Evolutionary conservation across 2,329 filamentous ascomycete genomes (phyloP), one percentile per base, ranked within the genome.

Genomic region (Ceratocystis destructans): DNA sequence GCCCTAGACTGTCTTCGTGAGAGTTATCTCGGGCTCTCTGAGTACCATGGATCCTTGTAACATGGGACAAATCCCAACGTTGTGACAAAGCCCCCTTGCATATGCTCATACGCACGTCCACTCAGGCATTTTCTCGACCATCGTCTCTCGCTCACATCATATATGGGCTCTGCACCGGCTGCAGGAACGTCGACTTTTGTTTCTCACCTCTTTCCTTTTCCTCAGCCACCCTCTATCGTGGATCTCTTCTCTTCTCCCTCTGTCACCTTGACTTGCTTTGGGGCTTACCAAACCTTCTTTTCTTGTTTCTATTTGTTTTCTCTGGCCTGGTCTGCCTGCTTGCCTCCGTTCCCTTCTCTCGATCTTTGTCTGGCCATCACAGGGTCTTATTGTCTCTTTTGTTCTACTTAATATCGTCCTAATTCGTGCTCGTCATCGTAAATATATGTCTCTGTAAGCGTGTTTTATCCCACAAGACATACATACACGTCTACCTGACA

Each of bases 271-370:
- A 45, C 37, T 20, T 17, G 25, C 22, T 22, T 17, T 64, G 37
- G 37, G n/a, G 28, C 28, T 64, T 46, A 8, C 53, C 45, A 31
- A 41, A 37, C 44, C 46, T 48, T 33, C 46, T 5, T 50, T 33
- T 50, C 8, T 50, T 22, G 44, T 63, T 50, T 48, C 28, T 48
- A 10, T 50, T 50, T 20, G 17, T 63, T 31, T 59, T 41, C 7
- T 59, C 55, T n/a, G 55, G 55, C 55, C 55, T 59, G 55, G 55
- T 59, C 55, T 59, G 28, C 55, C 55, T 28, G 41, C 61, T 41
- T 61, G 28, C 59, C 31, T 62, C n/a, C 37, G 20, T 62, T 62
- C 20, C 44, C 59, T 62, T 62, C 59, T 62, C 25, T 57, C 17
- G 8, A 20, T 53, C 48, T 25, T 25, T 25, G 15, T 53, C 20